Evolutionary conservation across 2,329 filamentous ascomycete genomes (phyloP).

Genomic region (Pestalotiopsis sp.): DNA sequence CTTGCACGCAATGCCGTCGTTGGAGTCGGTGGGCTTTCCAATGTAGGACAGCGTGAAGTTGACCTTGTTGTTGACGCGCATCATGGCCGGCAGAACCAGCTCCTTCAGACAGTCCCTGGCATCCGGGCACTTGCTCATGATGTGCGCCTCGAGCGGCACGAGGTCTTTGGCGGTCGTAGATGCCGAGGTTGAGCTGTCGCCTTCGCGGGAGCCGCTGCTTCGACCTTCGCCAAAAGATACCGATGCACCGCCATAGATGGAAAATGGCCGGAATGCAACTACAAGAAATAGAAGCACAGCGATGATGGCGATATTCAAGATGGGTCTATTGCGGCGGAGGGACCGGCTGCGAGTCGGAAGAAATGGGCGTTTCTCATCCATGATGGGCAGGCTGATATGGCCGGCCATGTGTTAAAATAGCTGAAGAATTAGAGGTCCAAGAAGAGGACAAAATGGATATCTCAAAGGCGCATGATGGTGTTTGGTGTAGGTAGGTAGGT

Average conservation of each 20-base stretch:
- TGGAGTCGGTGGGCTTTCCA: constrained; percentile 70
- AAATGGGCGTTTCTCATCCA: constrained; percentile 31
- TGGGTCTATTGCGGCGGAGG: constrained; percentile 28
- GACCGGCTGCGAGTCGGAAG: constrained; percentile 19
- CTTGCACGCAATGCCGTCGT: constrained; percentile 84
- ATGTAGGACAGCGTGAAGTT: constrained; percentile 92
- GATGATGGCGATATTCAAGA: constrained; percentile 24
- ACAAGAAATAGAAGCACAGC: constrained; percentile 26
- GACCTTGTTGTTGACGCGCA: constrained; percentile 78
- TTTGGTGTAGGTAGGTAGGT: background rate
- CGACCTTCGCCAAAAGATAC: constrained; percentile 4
- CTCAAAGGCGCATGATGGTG: background rate
- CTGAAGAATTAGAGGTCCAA: background rate
- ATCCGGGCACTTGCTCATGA: constrained; percentile 97
- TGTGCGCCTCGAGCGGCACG: constrained; percentile 88
- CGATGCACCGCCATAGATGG: constrained; percentile 21
- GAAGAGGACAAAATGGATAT: background rate
- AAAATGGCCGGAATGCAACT: constrained; percentile 21
- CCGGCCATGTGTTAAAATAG: constrained; percentile 25
- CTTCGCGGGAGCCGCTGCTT: background rate
- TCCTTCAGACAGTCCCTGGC: constrained; percentile 81
- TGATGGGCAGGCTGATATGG: constrained; percentile 30
- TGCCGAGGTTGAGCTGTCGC: background rate
- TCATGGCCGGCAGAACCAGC: constrained; percentile 85
- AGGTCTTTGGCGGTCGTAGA: constrained; percentile 28